These are phyloP conservation scores for Metschnikowia reukaufii DNA, from an alignment of 805 yeast species.

Conservation along the genomic window DNA sequence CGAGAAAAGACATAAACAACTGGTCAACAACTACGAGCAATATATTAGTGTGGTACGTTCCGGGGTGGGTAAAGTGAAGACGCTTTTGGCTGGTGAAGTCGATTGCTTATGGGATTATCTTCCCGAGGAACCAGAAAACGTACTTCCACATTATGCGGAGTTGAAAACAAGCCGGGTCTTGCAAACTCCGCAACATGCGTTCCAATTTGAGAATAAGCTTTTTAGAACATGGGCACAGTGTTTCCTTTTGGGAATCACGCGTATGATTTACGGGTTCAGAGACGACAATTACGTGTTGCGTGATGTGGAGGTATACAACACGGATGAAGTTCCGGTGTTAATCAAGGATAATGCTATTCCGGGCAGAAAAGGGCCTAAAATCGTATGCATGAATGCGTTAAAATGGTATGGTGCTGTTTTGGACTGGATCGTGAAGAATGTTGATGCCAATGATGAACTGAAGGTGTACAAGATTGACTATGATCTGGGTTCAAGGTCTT, in stretches of 20 bases:
- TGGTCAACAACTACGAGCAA: slow-evolving; percentile 73
- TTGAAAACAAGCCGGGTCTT: slow-evolving; percentile 70
- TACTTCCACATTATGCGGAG: slow-evolving; percentile 77
- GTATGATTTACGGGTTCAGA: slow-evolving; percentile 81
- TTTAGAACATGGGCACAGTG: slow-evolving; percentile 91
- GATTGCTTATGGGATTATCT: slow-evolving; percentile 87
- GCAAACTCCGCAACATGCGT: slow-evolving; percentile 54
- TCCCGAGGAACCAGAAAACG: slow-evolving; percentile 49
- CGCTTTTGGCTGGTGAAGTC: slow-evolving; percentile 84
- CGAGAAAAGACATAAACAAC: slow-evolving; percentile 60
- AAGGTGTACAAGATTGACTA: slow-evolving; percentile 57
- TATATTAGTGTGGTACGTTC: slow-evolving; percentile 79
- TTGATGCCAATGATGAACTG: slow-evolving; percentile 51
- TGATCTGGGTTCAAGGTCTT: slow-evolving; percentile 53
- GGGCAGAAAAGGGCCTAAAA: slow-evolving; percentile 37
- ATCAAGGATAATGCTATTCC: slow-evolving; percentile 52
- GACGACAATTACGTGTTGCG: slow-evolving; percentile 66
- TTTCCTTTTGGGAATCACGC: slow-evolving; percentile 81
- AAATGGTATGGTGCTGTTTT: slow-evolving; percentile 84
- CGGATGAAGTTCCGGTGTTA: slow-evolving; percentile 75
- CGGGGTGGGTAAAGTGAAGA: slow-evolving; percentile 71
- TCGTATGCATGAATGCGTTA: slow-evolving; percentile 75
- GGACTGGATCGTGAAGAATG: slow-evolving; percentile 64
- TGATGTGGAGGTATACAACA: slow-evolving; percentile 70
- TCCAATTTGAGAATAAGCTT: slow-evolving; percentile 71